Evolutionary conservation across 371 early-diverging fungal species (phyloP).

Genomic region (Mucor irregularis): DNA sequence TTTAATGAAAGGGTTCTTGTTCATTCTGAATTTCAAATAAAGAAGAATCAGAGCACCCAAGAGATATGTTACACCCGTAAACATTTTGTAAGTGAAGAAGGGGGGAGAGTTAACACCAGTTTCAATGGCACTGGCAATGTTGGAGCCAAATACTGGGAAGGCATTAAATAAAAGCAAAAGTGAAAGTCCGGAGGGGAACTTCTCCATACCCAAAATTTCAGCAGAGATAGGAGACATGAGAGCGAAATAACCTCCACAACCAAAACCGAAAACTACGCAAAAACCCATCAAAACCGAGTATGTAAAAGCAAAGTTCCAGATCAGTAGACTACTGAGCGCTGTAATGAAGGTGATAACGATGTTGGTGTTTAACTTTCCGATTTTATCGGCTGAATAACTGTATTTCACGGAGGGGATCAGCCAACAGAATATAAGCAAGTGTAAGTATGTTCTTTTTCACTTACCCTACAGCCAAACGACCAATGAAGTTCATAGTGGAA

Average conservation of each 20-base stretch:
- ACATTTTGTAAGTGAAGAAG: slow-evolving; percentile 36
- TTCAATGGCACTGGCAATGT: slow-evolving; percentile 42
- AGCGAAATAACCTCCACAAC: slow-evolving; percentile 53
- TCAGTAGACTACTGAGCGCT: slow-evolving; percentile 48
- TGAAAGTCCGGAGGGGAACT: slow-evolving; percentile 42
- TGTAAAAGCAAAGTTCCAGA: slow-evolving; percentile 61
- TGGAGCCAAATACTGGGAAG: slow-evolving; percentile 33
- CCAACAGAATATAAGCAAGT: not conserved
- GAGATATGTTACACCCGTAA: slow-evolving; percentile 33
- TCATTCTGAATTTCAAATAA: slow-evolving; percentile 26
- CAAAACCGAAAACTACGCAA: slow-evolving; percentile 57
- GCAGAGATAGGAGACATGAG: slow-evolving; percentile 41
- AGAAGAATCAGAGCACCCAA: slow-evolving; percentile 24
- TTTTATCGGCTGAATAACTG: slow-evolving; percentile 35
- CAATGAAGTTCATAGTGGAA: slow-evolving; percentile 31
- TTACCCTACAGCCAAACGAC: slow-evolving; percentile 44
- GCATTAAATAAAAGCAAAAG: slow-evolving; percentile 33
- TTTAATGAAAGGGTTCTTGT: slow-evolving; percentile 21
- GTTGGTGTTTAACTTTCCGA: slow-evolving; percentile 63
- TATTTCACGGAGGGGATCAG: not conserved
- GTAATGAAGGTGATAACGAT: slow-evolving; percentile 47
- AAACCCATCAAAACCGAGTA: slow-evolving; percentile 50
- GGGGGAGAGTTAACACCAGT: slow-evolving; percentile 19
- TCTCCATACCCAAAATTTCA: slow-evolving; percentile 33
- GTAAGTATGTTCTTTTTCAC: slow-evolving; percentile 12